phyloP scores from a whole-genome alignment of 177 flowering plant genomes.

The Vitis hybrid region DNA sequence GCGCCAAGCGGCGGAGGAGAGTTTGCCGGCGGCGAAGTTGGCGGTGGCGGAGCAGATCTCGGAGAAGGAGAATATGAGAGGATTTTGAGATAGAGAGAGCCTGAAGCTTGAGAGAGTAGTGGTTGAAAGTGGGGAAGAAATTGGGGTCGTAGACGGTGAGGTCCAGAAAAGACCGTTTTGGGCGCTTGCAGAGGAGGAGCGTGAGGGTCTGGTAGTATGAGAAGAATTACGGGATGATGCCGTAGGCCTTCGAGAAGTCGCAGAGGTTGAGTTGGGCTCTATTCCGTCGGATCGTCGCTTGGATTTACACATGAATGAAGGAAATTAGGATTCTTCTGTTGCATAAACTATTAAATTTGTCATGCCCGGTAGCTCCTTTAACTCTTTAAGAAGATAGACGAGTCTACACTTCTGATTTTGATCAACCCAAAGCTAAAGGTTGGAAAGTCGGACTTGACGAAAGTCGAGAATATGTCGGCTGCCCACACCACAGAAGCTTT shows the following conservation, averaged over 20 bases:
- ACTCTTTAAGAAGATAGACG: too few relatives aligned
- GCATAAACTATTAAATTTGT: too few relatives aligned
- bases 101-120: not conserved
- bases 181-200: not conserved
- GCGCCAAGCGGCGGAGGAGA: constrained; percentile 5
- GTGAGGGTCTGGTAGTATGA: not conserved
- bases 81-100: not conserved
- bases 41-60: constrained; percentile 5
- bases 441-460: too few relatives aligned
- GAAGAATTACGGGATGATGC: not conserved
- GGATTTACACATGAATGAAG: too few relatives aligned
- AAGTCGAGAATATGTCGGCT: too few relatives aligned
- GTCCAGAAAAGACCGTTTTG: too few relatives aligned
- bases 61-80: constrained; percentile 4
- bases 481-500: too few relatives aligned
- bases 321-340: too few relatives aligned
- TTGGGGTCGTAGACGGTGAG: not conserved
- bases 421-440: too few relatives aligned
- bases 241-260: not conserved
- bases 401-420: too few relatives aligned
- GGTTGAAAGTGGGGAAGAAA: not conserved
- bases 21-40: not conserved
- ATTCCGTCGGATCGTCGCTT: too few relatives aligned
- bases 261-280: not conserved
- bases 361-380: too few relatives aligned